A percentile compares a stretch with the other conserved stretches of the same genome.
phyloP scores from a whole-genome alignment of 257 asterid genomes.

The Linaria vulgaris region DNA sequence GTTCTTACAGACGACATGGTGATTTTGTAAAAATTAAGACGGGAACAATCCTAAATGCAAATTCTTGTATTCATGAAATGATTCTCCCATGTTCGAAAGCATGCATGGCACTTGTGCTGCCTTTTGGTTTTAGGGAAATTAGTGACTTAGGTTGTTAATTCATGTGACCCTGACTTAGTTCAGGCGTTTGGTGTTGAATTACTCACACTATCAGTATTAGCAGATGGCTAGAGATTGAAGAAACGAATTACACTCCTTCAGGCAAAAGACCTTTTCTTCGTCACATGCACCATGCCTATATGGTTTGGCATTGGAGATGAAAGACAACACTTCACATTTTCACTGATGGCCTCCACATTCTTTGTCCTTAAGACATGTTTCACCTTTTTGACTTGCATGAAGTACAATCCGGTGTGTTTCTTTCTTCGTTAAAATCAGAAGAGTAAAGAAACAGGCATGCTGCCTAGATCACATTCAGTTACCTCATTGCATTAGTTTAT shows the following conservation, averaged over 20 bases:
- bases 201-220: too few relatives aligned
- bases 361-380: constrained; percentile 13
- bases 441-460: too few relatives aligned
- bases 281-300: too few relatives aligned
- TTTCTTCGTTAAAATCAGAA: too few relatives aligned
- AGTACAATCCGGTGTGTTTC: too few relatives aligned
- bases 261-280: too few relatives aligned
- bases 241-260: too few relatives aligned
- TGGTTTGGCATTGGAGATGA: constrained; percentile 18
- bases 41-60: constrained; percentile 1
- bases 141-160: too few relatives aligned
- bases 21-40: neutral
- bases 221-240: too few relatives aligned
- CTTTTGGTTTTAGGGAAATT: too few relatives aligned
- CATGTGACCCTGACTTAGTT: constrained; percentile 18
- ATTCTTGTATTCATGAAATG: neutral
- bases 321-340: constrained; percentile 12
- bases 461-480: too few relatives aligned
- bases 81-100: neutral
- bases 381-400: neutral
- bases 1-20: constrained; percentile 8
- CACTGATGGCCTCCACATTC: constrained; percentile 11
- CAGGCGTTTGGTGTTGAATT: neutral
- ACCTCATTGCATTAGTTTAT: too few relatives aligned
- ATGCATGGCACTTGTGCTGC: neutral